phyloP scores from a whole-genome alignment of 345 rosid genomes.

The Hibiscus tridactylites region DNA sequence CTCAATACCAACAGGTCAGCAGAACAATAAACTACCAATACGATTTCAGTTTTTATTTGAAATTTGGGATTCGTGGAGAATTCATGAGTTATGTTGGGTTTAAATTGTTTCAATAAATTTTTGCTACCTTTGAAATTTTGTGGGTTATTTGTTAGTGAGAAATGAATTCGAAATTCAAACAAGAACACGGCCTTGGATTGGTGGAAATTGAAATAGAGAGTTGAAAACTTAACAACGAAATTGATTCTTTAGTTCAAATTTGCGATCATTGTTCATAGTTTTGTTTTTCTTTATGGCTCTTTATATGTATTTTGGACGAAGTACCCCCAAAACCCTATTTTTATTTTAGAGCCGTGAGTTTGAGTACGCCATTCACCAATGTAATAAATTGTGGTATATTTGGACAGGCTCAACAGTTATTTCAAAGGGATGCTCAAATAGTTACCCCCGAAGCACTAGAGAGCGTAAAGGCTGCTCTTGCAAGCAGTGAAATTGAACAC shows the following conservation, averaged over 20 bases:
- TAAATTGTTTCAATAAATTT: background rate
- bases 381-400: conserved; percentile 13
- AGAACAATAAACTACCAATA: background rate
- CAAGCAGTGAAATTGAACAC: conserved; percentile 80
- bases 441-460: conserved; percentile 95
- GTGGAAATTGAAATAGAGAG: background rate
- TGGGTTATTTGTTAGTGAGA: background rate
- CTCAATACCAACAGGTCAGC: conserved; percentile 76
- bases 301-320: background rate
- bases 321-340: background rate
- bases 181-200: background rate
- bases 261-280: background rate
- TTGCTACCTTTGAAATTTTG: background rate
- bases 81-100: background rate
- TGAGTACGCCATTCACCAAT: background rate
- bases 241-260: background rate
- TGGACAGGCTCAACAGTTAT: conserved; percentile 80
- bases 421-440: conserved; percentile 85
- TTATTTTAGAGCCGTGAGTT: background rate
- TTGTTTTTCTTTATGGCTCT: background rate
- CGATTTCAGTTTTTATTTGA: background rate
- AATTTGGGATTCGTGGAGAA: background rate
- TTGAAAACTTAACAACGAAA: background rate
- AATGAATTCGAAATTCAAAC: background rate
- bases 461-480: conserved; percentile 90